A percentile compares a stretch with the other conserved stretches of the same genome.
Evolutionary conservation across 2,329 filamentous ascomycete genomes (phyloP).

Genomic region (Colletotrichum sidae): DNA sequence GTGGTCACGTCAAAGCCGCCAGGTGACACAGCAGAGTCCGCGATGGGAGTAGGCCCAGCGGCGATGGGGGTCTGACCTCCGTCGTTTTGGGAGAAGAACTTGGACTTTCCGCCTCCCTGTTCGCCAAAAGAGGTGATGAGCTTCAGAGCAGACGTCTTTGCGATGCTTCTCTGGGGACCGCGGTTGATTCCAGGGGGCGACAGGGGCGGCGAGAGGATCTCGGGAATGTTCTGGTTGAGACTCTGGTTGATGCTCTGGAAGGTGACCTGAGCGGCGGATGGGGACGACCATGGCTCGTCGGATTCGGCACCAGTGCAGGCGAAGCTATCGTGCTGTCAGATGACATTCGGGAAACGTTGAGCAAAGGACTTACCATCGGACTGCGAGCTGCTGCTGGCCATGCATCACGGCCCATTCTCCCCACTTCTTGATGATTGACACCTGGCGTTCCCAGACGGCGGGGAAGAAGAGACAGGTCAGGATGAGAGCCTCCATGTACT

Average conservation of each 20-base stretch:
- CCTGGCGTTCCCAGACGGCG: constrained; percentile 89
- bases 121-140: constrained; percentile 90
- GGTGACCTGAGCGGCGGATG: constrained; percentile 74
- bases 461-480: constrained; percentile 87
- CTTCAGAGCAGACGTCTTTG: constrained; percentile 87
- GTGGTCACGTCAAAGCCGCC: constrained; percentile 74
- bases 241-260: constrained; percentile 65
- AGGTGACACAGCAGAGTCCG: constrained; percentile 81
- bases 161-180: constrained; percentile 71
- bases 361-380: constrained; percentile 71
- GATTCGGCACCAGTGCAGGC: constrained; percentile 90
- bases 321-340: constrained; percentile 63
- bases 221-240: constrained; percentile 65
- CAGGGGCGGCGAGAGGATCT: constrained; percentile 76
- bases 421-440: constrained; percentile 91
- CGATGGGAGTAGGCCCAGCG: constrained; percentile 88
- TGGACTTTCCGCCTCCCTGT: constrained; percentile 63
- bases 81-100: constrained; percentile 69
- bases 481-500: constrained; percentile 92
- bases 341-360: not conserved
- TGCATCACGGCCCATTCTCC: constrained; percentile 91
- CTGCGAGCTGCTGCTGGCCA: constrained; percentile 89
- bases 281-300: constrained; percentile 88
- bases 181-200: constrained; percentile 76
- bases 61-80: constrained; percentile 80